Evolutionary conservation across 225 moss, liverwort and hornwort genomes (phyloP), one percentile per base, ranked within the genome.

Genomic region (Sphagnum contortum): DNA sequence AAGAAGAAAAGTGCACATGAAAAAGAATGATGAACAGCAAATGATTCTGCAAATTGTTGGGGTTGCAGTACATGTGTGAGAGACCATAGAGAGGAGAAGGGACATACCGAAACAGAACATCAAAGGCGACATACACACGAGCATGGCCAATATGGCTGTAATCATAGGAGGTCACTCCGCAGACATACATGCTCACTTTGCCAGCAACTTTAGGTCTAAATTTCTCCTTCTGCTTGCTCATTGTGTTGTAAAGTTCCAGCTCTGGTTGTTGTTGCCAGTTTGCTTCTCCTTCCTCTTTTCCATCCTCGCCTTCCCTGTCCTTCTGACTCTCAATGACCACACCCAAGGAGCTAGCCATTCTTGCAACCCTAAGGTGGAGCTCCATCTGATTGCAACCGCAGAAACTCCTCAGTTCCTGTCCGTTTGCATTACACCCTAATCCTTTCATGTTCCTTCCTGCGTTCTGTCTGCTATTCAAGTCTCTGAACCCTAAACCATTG

Each of bases 141-240:
- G 98, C 93, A 57, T 98, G 98, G 62, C 98, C 98, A 14, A 98
- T 89, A 61, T 98, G 98, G 74, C 98, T 98, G 57, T 86, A 98
- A 66, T 98, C 98, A 66, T 98, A 98, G 8, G 91, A 79, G 13
- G 93, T 98, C 63, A 98, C 98, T 44, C 98, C 98, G 75, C 98
- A 98, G 57, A 98, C 91, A 71, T 98, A 98, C 98, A 93, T 93
- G 73, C 93, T 93, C 66, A 93, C 93, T 87, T 90, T 98, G 10
- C 91, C 90, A 54, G 80, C 78, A 75, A 91, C 82, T 64, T 83
- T 69, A 4, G 92, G 84, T 48, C 70, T 83, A 14, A 98, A 91
- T 13, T 82, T 53, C 69, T 98, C 93, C 72, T 98, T 98, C 76
- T 83, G 85, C 77, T 85, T 81, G 68, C 73, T 98, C 90, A 93